Evolutionary conservation across 495 filamentous ascomycete genomes (phyloP).

Genomic region (Xylaria scruposa): DNA sequence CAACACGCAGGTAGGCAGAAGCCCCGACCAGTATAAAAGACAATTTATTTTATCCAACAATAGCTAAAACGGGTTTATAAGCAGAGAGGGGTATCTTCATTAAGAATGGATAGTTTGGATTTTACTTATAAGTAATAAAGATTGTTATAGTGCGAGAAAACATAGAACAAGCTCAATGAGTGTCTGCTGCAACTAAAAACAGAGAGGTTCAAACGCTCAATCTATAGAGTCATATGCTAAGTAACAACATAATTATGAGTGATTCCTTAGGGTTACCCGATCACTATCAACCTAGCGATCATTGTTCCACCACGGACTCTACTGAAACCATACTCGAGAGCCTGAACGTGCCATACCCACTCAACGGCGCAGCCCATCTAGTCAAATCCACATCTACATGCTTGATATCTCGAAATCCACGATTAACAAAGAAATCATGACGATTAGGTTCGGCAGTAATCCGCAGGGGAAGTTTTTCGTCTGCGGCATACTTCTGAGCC

Average conservation of each 20-base stretch:
- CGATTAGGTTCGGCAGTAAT: slow-evolving; percentile 25
- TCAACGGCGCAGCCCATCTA: slow-evolving; percentile 21
- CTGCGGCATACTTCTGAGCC: background rate
- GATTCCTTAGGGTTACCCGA: background rate
- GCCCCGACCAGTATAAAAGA: background rate
- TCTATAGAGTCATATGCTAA: background rate
- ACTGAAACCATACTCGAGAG: slow-evolving; percentile 20
- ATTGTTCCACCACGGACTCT: background rate
- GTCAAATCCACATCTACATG: slow-evolving; percentile 25
- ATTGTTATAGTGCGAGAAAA: background rate
- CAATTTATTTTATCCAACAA: too few relatives aligned
- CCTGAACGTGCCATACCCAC: slow-evolving; percentile 28
- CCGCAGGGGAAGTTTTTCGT: background rate
- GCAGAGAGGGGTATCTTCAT: background rate
- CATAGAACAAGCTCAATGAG: background rate
- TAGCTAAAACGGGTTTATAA: too few relatives aligned
- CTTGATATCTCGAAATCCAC: slow-evolving; percentile 21
- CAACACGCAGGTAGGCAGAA: background rate
- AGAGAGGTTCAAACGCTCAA: background rate
- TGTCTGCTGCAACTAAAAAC: too few relatives aligned
- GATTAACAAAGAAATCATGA: slow-evolving; percentile 24
- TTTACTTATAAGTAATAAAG: background rate
- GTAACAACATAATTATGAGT: background rate
- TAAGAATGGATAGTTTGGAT: background rate
- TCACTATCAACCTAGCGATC: background rate